A percentile compares a stretch with the other conserved stretches of the same genome.
These are phyloP conservation scores for Parathielavia hyrcaniae DNA, from an alignment of 495 filamentous ascomycete species.

Conservation along the genomic window DNA sequence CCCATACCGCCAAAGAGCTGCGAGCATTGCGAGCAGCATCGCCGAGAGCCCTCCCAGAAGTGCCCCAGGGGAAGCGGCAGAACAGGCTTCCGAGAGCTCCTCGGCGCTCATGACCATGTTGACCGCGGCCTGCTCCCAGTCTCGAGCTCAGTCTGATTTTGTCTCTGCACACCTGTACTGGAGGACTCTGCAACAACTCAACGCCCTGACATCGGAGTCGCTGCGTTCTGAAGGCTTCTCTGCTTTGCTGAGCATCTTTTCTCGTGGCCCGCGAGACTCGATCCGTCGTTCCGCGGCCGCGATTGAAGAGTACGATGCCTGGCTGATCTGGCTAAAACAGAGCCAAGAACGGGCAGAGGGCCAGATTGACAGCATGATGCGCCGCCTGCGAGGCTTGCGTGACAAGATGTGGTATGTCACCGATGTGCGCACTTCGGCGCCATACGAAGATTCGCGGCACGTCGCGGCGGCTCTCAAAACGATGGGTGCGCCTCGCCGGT, in stretches of 20 bases:
- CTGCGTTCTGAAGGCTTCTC: conserved; percentile 60
- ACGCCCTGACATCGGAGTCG: conserved; percentile 54
- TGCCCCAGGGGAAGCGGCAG: conserved; percentile 31
- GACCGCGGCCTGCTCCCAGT: conserved; percentile 59
- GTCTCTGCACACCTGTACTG: conserved; percentile 64
- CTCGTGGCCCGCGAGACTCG: conserved; percentile 59
- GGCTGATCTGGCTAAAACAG: conserved; percentile 69
- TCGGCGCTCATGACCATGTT: conserved; percentile 61
- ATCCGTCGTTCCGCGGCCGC: conserved; percentile 58
- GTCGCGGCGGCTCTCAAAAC: conserved; percentile 81
- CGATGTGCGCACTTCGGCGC: conserved; percentile 84
- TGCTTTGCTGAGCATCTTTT: conserved; percentile 63
- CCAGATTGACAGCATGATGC: conserved; percentile 61
- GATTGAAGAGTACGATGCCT: conserved; percentile 67
- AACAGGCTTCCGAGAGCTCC: conserved; percentile 30
- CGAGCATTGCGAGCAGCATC: conserved; percentile 31
- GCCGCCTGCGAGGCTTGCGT: conserved; percentile 58
- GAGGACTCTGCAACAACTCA: conserved; percentile 59
- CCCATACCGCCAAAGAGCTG: conserved; percentile 46
- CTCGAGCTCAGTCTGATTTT: conserved; percentile 61
- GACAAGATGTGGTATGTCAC: conserved; percentile 99
- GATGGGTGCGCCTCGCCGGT: conserved; percentile 66
- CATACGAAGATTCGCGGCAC: conserved; percentile 83
- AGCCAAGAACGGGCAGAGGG: conserved; percentile 64
- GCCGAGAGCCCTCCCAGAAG: conserved; percentile 30